Conservation (phyloP, 2,329 filamentous ascomycete species). For the Ophiocordyceps camponoti-leonardi region DNA sequence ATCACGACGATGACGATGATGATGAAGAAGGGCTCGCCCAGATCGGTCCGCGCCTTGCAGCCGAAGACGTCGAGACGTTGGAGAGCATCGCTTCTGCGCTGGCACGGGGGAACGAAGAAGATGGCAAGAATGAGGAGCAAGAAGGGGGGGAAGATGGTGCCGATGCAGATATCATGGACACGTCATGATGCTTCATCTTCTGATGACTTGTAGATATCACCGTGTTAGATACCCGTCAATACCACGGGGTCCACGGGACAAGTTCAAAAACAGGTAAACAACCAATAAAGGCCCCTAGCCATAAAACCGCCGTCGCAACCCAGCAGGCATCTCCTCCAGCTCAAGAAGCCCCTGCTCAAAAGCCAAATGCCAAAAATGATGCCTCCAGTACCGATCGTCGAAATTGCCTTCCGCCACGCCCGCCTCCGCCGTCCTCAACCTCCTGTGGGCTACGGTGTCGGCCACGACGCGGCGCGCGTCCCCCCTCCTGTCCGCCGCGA, state of each 20-base stretch:
- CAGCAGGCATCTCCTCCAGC: conserved; percentile 6
- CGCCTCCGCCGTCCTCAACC: conserved; percentile 2
- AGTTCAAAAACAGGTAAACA: too few species aligned
- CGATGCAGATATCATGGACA: not conserved
- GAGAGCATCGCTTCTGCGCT: conserved; percentile 26
- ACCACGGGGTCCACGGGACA: too few species aligned
- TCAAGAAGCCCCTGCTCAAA: conserved; percentile 20
- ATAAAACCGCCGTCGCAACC: conserved; percentile 1
- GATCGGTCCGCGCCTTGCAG: conserved; percentile 25
- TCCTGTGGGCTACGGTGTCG: conserved; percentile 11
- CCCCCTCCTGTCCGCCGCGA: conserved; percentile 8
- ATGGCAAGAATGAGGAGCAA: not conserved
- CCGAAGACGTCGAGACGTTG: conserved; percentile 38
- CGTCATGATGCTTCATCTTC: not conserved
- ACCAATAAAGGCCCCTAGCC: too few species aligned
- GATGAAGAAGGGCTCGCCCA: conserved; percentile 37
- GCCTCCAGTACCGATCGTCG: conserved; percentile 23
- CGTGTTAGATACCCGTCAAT: not conserved
- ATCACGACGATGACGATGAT: conserved; percentile 26
- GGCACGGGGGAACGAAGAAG: not conserved
- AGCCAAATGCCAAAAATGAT: conserved; percentile 33
- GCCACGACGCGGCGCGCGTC: conserved; percentile 16
- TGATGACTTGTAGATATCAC: not conserved
- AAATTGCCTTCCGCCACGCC: not conserved
- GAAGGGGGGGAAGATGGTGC: too few species aligned